Conservation (phyloP, 192 early-diverging fungal genomes). For the Blastocladiella britannica region DNA sequence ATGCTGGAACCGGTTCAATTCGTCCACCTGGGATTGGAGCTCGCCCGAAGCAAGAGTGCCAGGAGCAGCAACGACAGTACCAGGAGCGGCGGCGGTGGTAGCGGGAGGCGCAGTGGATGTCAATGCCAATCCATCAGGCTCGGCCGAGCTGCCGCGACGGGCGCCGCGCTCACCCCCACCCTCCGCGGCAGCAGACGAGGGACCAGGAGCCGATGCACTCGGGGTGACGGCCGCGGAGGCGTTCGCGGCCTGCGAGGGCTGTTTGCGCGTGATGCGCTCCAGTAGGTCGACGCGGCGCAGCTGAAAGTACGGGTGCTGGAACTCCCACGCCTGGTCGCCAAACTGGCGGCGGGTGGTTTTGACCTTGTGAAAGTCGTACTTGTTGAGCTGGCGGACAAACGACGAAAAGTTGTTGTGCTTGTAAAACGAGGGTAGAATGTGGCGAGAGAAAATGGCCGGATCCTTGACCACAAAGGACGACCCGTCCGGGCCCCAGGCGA, state of each 20-base stretch:
- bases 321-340: slow-evolving; percentile 45
- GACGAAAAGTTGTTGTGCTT: slow-evolving; percentile 51
- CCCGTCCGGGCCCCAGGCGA: slow-evolving; percentile 40
- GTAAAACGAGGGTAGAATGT: slow-evolving; percentile 42
- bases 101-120: too few species aligned
- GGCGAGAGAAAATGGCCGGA: slow-evolving; percentile 42
- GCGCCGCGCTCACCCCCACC: too few species aligned
- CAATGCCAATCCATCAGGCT: too few species aligned
- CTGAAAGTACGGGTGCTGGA: slow-evolving; percentile 43
- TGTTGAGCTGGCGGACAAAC: slow-evolving; percentile 58
- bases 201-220: background rate
- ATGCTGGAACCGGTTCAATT: too few species aligned
- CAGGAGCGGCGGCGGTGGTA: too few species aligned
- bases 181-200: slow-evolving; percentile 1
- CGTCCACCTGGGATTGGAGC: too few species aligned
- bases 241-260: background rate
- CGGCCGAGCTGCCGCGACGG: too few species aligned
- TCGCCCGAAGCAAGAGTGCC: too few species aligned
- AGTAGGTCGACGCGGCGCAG: slow-evolving; percentile 6
- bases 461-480: slow-evolving; percentile 53
- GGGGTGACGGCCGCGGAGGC: background rate
- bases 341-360: slow-evolving; percentile 18
- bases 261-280: slow-evolving; percentile 1
- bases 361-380: slow-evolving; percentile 59
- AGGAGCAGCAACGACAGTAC: too few species aligned